Conservation (phyloP, 1,284 basidiomycete genomes). For the Trichosporon asahii region DNA sequence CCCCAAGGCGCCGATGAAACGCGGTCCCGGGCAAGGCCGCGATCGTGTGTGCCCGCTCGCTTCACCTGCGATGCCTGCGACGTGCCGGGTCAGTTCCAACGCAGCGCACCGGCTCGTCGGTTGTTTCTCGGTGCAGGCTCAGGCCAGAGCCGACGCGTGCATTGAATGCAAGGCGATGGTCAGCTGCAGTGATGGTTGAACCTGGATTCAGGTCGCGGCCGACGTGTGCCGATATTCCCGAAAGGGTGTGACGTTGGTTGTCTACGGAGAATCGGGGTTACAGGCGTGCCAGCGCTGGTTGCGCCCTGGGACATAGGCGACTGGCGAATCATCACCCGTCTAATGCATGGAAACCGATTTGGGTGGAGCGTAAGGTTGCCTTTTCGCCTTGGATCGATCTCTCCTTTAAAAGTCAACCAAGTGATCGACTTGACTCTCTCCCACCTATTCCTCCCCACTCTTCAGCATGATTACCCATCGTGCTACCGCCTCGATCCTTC, state of each 20-base stretch:
- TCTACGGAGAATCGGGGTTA: constrained; percentile 10
- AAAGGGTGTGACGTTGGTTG: constrained; percentile 9
- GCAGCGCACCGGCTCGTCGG: background rate
- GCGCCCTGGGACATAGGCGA: constrained; percentile 4
- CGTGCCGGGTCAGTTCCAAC: background rate
- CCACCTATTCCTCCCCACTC: constrained; percentile 10
- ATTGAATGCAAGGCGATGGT: background rate
- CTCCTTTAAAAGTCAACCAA: constrained; percentile 14
- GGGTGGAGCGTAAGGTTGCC: background rate
- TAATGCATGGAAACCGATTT: background rate
- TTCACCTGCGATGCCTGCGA: background rate
- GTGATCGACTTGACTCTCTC: constrained; percentile 7
- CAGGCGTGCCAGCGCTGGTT: constrained; percentile 1
- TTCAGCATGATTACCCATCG: constrained; percentile 38
- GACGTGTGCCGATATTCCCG: constrained; percentile 10
- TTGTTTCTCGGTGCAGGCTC: background rate
- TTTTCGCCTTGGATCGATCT: constrained; percentile 10
- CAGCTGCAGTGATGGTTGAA: background rate
- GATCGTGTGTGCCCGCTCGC: background rate
- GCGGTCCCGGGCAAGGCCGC: background rate
- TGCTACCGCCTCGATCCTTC: constrained; percentile 30
- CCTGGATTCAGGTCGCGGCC: constrained; percentile 4
- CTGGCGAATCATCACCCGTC: background rate
- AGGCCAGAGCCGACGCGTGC: background rate
- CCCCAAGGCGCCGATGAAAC: constrained; percentile 2